phyloP scores from a whole-genome alignment of 2,329 filamentous ascomycete species.

The Colletotrichum cordylinicola region DNA sequence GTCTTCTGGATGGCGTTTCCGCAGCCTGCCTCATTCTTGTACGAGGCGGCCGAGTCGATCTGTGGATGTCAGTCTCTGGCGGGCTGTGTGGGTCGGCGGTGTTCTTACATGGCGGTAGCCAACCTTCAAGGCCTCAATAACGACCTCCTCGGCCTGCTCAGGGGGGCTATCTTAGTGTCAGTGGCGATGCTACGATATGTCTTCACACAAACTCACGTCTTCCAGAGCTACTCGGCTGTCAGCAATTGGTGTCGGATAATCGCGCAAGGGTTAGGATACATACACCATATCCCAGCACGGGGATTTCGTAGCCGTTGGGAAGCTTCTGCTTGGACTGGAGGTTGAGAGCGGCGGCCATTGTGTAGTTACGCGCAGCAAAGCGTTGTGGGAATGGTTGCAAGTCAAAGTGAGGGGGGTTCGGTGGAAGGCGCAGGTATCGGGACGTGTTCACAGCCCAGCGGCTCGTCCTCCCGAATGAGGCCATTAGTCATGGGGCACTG shows the following conservation, averaged over 20 bases:
- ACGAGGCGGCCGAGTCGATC: slow-evolving; percentile 60
- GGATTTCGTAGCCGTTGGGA: slow-evolving; percentile 59
- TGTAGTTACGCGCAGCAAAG: background rate
- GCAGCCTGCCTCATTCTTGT: slow-evolving; percentile 56
- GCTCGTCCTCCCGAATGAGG: background rate
- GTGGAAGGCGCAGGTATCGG: background rate
- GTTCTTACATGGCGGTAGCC: slow-evolving; percentile 59
- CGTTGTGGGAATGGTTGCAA: background rate
- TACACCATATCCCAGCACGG: slow-evolving; percentile 60
- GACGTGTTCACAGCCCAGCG: background rate
- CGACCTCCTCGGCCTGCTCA: slow-evolving; percentile 40
- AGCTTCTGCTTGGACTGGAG: slow-evolving; percentile 57
- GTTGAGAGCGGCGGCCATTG: slow-evolving; percentile 50
- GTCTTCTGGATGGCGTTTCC: slow-evolving; percentile 48
- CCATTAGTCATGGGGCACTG: slow-evolving; percentile 12
- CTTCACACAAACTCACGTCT: slow-evolving; percentile 46
- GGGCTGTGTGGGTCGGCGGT: background rate
- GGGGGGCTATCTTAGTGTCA: slow-evolving; percentile 31
- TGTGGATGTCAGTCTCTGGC: slow-evolving; percentile 24
- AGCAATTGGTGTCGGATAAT: slow-evolving; percentile 13
- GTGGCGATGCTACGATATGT: background rate
- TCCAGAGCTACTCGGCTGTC: slow-evolving; percentile 48
- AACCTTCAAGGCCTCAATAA: slow-evolving; percentile 50
- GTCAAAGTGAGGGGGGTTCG: background rate
- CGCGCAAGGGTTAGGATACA: slow-evolving; percentile 27